Conservation (phyloP, 306 rosid species). For the Citrullus mucosospermus region DNA sequence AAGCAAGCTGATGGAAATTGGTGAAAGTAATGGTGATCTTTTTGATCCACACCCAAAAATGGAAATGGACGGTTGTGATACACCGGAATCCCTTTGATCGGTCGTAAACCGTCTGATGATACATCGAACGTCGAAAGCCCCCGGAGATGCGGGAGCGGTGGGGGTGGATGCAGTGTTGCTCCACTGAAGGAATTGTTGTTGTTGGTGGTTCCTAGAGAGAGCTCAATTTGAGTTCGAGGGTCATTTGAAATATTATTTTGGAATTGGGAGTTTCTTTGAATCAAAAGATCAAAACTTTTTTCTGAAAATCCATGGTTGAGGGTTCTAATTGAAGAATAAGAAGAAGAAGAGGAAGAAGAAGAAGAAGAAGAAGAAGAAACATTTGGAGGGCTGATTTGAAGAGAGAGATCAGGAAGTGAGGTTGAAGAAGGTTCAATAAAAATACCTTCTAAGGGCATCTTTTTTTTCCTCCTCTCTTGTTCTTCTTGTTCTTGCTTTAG, state of each 20-base stretch:
- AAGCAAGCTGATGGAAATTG: slow-evolving; percentile 13
- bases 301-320: slow-evolving; percentile 1
- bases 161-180: neutral
- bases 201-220: slow-evolving; percentile 39
- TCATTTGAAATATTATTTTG: neutral
- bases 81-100: slow-evolving; percentile 84
- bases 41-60: slow-evolving; percentile 39
- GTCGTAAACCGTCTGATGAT: slow-evolving; percentile 38
- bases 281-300: slow-evolving; percentile 13
- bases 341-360: slow-evolving; percentile 11
- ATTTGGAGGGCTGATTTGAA: slow-evolving; percentile 69
- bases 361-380: slow-evolving; percentile 20
- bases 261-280: slow-evolving; percentile 7
- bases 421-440: slow-evolving; percentile 52
- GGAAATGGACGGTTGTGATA: slow-evolving; percentile 80
- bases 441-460: slow-evolving; percentile 92
- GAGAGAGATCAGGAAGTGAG: slow-evolving; percentile 76
- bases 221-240: slow-evolving; percentile 49
- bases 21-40: slow-evolving; percentile 21
- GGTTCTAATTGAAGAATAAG: neutral
- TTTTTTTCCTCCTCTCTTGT: neutral
- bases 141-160: slow-evolving; percentile 15
- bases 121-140: slow-evolving; percentile 47
- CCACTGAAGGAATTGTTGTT: slow-evolving; percentile 17
- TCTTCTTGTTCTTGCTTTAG: neutral